phyloP scores from a whole-genome alignment of 768 basidiomycete genomes.

The Galerina marginata region DNA sequence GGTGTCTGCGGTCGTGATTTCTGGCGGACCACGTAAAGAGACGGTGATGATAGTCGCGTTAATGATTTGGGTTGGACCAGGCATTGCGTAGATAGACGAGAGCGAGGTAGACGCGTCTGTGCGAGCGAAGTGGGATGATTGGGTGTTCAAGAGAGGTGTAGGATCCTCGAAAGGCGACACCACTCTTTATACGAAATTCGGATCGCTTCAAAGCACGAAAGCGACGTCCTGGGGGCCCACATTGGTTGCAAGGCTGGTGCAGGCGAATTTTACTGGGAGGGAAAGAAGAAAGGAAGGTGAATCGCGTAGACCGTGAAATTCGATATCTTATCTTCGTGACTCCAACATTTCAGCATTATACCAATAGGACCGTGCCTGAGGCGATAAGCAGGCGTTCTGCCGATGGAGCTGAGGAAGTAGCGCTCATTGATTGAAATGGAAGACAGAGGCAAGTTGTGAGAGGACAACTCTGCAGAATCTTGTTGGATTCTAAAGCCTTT shows the following conservation, averaged over 20 bases:
- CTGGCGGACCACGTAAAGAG: constrained; percentile 12
- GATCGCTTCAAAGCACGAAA: not conserved
- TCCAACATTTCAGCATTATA: not conserved
- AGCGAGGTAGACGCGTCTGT: not conserved
- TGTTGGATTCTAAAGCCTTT: not conserved
- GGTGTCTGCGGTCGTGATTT: constrained; percentile 6
- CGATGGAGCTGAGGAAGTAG: constrained; percentile 6
- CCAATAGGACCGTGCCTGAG: not conserved
- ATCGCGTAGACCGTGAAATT: not conserved
- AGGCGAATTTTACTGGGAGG: not conserved
- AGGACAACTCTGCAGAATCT: not conserved
- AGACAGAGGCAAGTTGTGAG: constrained; percentile 3
- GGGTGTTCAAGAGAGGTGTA: not conserved
- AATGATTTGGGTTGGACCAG: not conserved
- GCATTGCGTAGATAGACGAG: not conserved
- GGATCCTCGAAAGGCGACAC: not conserved
- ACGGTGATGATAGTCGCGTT: constrained; percentile 16
- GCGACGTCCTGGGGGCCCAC: not conserved
- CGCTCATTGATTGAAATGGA: constrained; percentile 14
- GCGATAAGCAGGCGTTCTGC: constrained; percentile 8
- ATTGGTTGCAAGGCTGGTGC: not conserved
- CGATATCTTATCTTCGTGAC: not conserved
- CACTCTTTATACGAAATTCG: not conserved
- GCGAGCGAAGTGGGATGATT: not conserved
- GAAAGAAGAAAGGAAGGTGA: not conserved